phyloP scores from a whole-genome alignment of 2,329 filamentous ascomycete genomes.

The Blastomyces percursus region DNA sequence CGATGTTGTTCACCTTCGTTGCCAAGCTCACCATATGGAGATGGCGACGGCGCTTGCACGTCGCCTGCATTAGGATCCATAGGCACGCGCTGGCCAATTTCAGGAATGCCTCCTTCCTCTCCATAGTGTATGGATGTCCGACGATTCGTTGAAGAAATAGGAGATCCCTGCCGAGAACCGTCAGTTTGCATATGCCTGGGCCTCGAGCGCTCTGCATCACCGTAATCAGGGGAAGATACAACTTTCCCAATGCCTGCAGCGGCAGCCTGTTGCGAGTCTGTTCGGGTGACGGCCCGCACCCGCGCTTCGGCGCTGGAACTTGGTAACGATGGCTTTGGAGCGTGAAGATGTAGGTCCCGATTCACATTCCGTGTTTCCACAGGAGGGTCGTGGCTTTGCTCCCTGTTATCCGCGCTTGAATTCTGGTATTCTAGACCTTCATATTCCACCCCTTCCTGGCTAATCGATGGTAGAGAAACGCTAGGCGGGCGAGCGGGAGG shows the following conservation, averaged over 20 bases:
- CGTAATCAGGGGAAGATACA: constrained; percentile 32
- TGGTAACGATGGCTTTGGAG: constrained; percentile 77
- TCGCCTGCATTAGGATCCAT: constrained; percentile 90
- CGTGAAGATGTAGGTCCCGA: constrained; percentile 74
- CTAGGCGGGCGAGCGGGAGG: constrained; percentile 53
- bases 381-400: constrained; percentile 41
- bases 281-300: constrained; percentile 75
- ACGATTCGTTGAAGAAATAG: constrained; percentile 40
- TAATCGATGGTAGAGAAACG: constrained; percentile 71
- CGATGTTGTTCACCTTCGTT: constrained; percentile 27
- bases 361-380: constrained; percentile 68
- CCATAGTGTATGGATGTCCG: constrained; percentile 49
- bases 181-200: constrained; percentile 53
- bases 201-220: constrained; percentile 44
- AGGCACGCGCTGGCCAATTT: constrained; percentile 84
- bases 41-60: constrained; percentile 86
- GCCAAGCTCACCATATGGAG: constrained; percentile 39
- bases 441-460: constrained; percentile 85
- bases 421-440: constrained; percentile 46
- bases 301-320: constrained; percentile 70
- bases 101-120: constrained; percentile 79
- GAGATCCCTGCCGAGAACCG: constrained; percentile 40
- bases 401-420: constrained; percentile 32
- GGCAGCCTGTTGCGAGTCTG: constrained; percentile 77
- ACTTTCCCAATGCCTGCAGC: constrained; percentile 69